Conservation (phyloP, 257 asterid species). For the Solanum dulcamara region DNA sequence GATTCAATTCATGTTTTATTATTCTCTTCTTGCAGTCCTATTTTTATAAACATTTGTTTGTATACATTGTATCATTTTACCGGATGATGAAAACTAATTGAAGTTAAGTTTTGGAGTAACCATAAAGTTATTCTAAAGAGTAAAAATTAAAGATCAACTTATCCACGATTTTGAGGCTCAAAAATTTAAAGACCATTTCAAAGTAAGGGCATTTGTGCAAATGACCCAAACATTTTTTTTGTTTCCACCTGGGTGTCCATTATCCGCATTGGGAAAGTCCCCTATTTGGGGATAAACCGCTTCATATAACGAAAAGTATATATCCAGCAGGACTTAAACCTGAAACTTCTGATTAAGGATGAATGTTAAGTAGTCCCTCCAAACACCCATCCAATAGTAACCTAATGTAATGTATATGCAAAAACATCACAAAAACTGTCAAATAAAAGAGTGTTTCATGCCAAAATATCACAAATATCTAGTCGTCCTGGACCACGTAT, state of each 20-base stretch:
- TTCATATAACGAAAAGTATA: not conserved
- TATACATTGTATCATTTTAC: not conserved
- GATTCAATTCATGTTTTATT: not conserved
- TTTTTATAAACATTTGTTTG: not conserved
- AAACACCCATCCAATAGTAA: not conserved
- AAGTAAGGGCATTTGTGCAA: not conserved
- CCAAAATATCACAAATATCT: not conserved
- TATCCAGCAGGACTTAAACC: not conserved
- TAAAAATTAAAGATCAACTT: too few relatives aligned
- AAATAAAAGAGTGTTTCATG: not conserved
- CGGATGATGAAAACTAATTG: not conserved
- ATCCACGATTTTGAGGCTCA: too few relatives aligned
- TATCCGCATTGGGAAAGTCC: not conserved
- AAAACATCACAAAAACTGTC: not conserved
- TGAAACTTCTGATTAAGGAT: not conserved
- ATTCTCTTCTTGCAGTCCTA: not conserved
- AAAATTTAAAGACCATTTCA: not conserved
- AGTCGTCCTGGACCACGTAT: not conserved
- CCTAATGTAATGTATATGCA: not conserved
- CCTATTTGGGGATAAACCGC: not conserved
- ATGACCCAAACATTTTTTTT: not conserved
- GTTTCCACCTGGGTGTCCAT: accelerated
- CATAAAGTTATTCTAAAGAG: not conserved
- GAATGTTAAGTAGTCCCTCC: not conserved
- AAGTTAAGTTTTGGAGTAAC: not conserved